Base-by-base conservation (phyloP, 768 basidiomycete species). In the Lentinula sp. region DNA sequence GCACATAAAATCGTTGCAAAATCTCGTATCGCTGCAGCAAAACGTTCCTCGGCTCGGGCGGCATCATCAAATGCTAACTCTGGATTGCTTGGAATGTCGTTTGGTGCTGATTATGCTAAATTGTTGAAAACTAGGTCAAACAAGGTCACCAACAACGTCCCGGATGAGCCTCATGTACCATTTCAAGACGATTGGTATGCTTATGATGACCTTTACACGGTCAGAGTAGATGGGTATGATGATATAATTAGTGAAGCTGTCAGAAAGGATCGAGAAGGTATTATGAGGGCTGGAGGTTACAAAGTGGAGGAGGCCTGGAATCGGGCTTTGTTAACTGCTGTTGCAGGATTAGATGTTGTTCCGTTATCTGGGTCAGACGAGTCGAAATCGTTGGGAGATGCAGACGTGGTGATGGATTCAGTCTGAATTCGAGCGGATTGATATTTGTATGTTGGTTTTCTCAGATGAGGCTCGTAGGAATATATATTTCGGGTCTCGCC, bases 261-360 rank as follows among this genome's bases (percentile, higher is more conserved):
- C 18, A 76, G 88, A 66, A 81, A 83, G 66, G 91, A 93, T 68
- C 74, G 84, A 60, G 90, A 90, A 63, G 89, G 88, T 13, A 85
- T 88, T 65, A 90, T 89, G 87, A 78, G 87, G 46, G 92, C 85
- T 20, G 93, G 92, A 8, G 93, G 93, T 8, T 95, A 93, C 69
- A 79, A 75, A 63, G 77, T 91, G 4, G 85, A 90, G 63, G 90
- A 95, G 70, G 91, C 88, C 48, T 95, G 93, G 93, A 88, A 89
- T 66, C 79, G 93, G 59, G 91, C 91, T 12, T 69, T 95, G 60
- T 76, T 88, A 61, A 84, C 72, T 64, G 87, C 90, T 5, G 86
- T 94, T 23, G 85, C 86, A 41, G 90, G 84, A 0, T 70, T 95
- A 63, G 90, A 91, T 63, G 67, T 91, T 36, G 68, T 77, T 37